These are phyloP conservation scores for Ustilago loliicola DNA, from an alignment of 1,284 basidiomycete species.

Conservation along the genomic window DNA sequence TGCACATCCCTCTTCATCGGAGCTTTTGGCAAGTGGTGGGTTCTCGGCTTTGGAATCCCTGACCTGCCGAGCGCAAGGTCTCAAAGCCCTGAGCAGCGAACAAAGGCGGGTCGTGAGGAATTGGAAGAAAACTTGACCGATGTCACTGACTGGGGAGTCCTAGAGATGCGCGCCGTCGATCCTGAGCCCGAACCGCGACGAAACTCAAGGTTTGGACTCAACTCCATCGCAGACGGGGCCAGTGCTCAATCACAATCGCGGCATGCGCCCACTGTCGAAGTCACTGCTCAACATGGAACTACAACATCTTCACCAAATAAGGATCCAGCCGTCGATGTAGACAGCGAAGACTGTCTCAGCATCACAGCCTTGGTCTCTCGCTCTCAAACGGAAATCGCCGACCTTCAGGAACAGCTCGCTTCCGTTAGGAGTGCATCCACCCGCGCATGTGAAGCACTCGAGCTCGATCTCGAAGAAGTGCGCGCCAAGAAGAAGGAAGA, in stretches of 20 bases:
- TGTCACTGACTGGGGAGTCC: conserved; percentile 75
- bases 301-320: conserved; percentile 9
- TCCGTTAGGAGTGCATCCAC: conserved; percentile 77
- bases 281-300: conserved; percentile 6
- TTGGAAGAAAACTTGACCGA: conserved; percentile 80
- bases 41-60: conserved; percentile 75
- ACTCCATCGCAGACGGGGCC: conserved; percentile 9
- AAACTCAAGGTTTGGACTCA: conserved; percentile 25
- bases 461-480: conserved; percentile 80
- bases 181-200: conserved; percentile 36
- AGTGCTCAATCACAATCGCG: conserved; percentile 11
- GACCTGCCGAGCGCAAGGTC: conserved; percentile 72
- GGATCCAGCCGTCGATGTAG: conserved; percentile 4
- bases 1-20: conserved; percentile 85
- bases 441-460: conserved; percentile 75
- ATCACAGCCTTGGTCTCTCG: conserved; percentile 35
- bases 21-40: conserved; percentile 88
- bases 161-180: conserved; percentile 72
- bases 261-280: conserved; percentile 1
- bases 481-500: conserved; percentile 85
- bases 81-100: conserved; percentile 76
- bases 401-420: conserved; percentile 82
- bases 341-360: conserved; percentile 32
- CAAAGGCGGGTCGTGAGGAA: conserved; percentile 63
- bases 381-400: conserved; percentile 35